Evolutionary conservation across 768 basidiomycete genomes (phyloP).

Genomic region (Podaxis sp.): DNA sequence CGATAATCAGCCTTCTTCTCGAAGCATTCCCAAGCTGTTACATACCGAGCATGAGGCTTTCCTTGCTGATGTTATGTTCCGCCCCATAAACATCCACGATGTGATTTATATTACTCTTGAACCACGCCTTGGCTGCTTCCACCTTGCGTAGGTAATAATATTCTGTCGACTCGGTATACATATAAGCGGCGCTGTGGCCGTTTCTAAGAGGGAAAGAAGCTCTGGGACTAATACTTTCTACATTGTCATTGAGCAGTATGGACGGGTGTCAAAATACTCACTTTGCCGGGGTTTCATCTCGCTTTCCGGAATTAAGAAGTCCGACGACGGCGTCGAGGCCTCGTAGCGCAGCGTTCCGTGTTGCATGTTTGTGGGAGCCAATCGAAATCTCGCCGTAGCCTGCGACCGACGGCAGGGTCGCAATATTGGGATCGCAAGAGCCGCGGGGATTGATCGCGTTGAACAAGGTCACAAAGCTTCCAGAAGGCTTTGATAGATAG

Average conservation of each 20-base stretch:
- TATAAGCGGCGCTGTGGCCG: slow-evolving; percentile 61
- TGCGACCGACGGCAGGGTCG: slow-evolving; percentile 50
- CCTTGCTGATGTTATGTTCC: slow-evolving; percentile 45
- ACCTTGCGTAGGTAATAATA: slow-evolving; percentile 64
- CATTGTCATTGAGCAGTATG: neutral
- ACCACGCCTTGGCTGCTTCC: slow-evolving; percentile 67
- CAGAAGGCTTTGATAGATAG: slow-evolving; percentile 62
- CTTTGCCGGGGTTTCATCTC: slow-evolving; percentile 19
- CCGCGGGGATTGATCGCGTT: slow-evolving; percentile 56
- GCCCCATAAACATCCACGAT: slow-evolving; percentile 55
- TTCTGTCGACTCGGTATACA: slow-evolving; percentile 66
- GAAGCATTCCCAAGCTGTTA: neutral
- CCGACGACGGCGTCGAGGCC: slow-evolving; percentile 45
- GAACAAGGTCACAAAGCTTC: slow-evolving; percentile 72
- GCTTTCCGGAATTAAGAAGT: slow-evolving; percentile 35
- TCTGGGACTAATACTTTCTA: slow-evolving; percentile 41
- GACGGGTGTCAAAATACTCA: slow-evolving; percentile 20
- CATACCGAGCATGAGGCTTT: slow-evolving; percentile 54
- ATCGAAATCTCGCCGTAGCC: slow-evolving; percentile 58
- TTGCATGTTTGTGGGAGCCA: slow-evolving; percentile 49
- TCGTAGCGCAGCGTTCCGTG: slow-evolving; percentile 49
- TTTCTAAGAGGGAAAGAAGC: slow-evolving; percentile 57
- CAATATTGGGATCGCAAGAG: slow-evolving; percentile 36
- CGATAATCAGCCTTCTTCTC: neutral
- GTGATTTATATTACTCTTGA: slow-evolving; percentile 60